Conservation (phyloP, 73 alveolate species). For the Paramecium primaurelia region DNA sequence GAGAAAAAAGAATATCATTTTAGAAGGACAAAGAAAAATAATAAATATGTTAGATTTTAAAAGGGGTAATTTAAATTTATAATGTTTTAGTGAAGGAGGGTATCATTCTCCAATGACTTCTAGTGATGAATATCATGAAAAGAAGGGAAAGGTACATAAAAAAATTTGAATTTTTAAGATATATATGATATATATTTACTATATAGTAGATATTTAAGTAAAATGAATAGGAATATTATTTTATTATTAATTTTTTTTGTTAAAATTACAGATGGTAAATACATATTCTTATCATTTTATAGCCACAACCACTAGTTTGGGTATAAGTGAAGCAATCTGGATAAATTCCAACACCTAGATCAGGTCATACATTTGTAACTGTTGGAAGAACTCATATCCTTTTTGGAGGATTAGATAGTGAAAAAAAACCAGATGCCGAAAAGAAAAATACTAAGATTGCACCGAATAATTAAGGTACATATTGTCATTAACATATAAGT, state of each 20-base stretch:
- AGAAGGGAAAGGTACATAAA: background rate
- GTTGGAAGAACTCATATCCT: slow-evolving; percentile 77
- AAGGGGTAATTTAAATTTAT: background rate
- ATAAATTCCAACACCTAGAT: slow-evolving; percentile 79
- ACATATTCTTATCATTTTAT: background rate
- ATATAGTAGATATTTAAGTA: background rate
- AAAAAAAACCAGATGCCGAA: slow-evolving; percentile 76
- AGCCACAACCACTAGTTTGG: slow-evolving; percentile 93
- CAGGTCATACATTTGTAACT: slow-evolving; percentile 85
- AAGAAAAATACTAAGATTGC: slow-evolving; percentile 53
- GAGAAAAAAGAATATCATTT: slow-evolving; percentile 1
- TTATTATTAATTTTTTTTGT: background rate
- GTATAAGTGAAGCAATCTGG: slow-evolving; percentile 73
- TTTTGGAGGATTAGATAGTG: slow-evolving; percentile 86
- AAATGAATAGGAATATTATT: background rate
- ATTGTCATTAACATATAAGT: background rate
- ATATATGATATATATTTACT: background rate
- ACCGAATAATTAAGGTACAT: slow-evolving; percentile 54
- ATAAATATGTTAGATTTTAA: background rate
- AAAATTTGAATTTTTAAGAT: background rate
- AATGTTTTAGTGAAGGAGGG: background rate
- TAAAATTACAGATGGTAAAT: slow-evolving; percentile 14
- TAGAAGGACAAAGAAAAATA: background rate
- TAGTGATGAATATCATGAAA: slow-evolving; percentile 1
- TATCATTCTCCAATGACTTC: slow-evolving; percentile 1